These are phyloP conservation scores for Penicillium verhagenii DNA, from an alignment of 495 filamentous ascomycete genomes.

Conservation along the genomic window DNA sequence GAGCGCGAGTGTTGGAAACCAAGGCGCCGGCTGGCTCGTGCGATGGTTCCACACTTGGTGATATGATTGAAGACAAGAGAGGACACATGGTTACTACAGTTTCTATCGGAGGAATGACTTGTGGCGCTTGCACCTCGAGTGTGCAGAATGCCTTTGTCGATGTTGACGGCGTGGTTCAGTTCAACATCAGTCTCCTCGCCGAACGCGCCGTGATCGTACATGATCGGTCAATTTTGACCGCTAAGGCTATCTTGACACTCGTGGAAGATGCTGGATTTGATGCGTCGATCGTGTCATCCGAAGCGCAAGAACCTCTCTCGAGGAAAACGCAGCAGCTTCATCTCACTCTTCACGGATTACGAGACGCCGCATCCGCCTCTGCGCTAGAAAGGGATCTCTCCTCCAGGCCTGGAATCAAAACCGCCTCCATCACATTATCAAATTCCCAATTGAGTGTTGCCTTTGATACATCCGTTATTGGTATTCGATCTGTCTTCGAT, in stretches of 20 bases:
- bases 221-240: slow-evolving; percentile 65
- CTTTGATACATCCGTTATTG: slow-evolving; percentile 67
- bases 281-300: slow-evolving; percentile 63
- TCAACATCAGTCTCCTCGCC: slow-evolving; percentile 90
- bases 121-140: slow-evolving; percentile 91
- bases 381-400: slow-evolving; percentile 68
- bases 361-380: slow-evolving; percentile 65
- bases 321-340: slow-evolving; percentile 52
- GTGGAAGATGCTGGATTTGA: slow-evolving; percentile 79
- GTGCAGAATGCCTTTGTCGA: slow-evolving; percentile 80
- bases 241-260: slow-evolving; percentile 68
- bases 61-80: slow-evolving; percentile 38
- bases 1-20: slow-evolving; percentile 69
- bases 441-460: slow-evolving; percentile 67
- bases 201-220: slow-evolving; percentile 90
- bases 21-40: slow-evolving; percentile 20
- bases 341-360: slow-evolving; percentile 81
- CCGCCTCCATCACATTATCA: slow-evolving; percentile 66
- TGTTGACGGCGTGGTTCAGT: slow-evolving; percentile 74
- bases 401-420: slow-evolving; percentile 65
- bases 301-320: slow-evolving; percentile 32
- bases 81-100: slow-evolving; percentile 70
- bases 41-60: slow-evolving; percentile 14
- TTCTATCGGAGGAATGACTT: slow-evolving; percentile 92
- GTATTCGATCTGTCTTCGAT: slow-evolving; percentile 80